Evolutionary conservation across 495 filamentous ascomycete species (phyloP), one percentile per base, ranked within the genome.

Genomic region (Jackrogersella minutella): DNA sequence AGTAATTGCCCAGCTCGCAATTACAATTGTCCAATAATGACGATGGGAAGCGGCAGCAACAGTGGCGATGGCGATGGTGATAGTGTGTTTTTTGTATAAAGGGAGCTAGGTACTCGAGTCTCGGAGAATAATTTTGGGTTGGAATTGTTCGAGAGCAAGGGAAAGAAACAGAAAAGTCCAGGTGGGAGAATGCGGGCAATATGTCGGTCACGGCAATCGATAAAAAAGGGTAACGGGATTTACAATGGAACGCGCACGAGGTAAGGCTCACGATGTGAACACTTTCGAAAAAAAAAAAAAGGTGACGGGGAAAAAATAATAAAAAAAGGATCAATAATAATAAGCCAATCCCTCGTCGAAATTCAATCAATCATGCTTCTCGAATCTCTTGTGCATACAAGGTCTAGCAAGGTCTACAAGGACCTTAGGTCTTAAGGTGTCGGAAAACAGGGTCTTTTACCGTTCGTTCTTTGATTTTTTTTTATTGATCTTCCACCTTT

Each of bases 341-440:
- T 49, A 60, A 54, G 47, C 49, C 61, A 43, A 49, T 57, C 31
- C 31, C 8, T 43, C 26, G 50, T 17, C 47, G 24, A 37, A 41
- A 58, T 33, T 69, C 60, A 64, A 51, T 68, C 66, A 69, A 69
- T 64, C 56, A 64, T 39, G 17, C 52, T 57, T 49, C 55, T 61
- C 36, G 55, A 61, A 60, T 43, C 64, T 44, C 55, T 69, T 60
- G 41, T 44, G 47, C 26, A n/a, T n/a, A n/a, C 43, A 61, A 54
- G 41, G 63, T 50, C 40, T 56, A 31, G 40, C n/a, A n/a, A n/a
- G 41, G 17, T 17, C 19, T 21, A 17, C 41, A 44, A 44, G 16
- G 41, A 11, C 21, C n/a, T n/a, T n/a, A n/a, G n/a, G n/a, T n/a
- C n/a, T n/a, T n/a, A 41, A 17, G 41, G 58, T 61, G 58, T 58